Evolutionary conservation across 1,284 basidiomycete species (phyloP).

Genomic region (Leccinum huronense): DNA sequence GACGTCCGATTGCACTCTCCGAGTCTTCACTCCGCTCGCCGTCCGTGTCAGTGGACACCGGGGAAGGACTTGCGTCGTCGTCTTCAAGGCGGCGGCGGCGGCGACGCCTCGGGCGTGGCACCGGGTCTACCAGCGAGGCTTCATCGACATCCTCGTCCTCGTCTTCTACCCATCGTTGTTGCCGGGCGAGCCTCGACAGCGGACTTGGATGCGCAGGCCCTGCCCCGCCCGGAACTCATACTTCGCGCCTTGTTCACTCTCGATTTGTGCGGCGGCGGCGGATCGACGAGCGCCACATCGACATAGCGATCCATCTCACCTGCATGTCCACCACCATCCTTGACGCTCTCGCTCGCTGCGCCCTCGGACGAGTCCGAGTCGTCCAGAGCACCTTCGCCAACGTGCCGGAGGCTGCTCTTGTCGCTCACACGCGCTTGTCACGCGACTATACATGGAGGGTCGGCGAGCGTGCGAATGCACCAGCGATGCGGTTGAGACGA

Average conservation of each 20-base stretch:
- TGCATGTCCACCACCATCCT: slow-evolving; percentile 25
- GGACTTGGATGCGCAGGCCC: slow-evolving; percentile 56
- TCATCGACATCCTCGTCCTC: slow-evolving; percentile 19
- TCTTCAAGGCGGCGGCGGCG: slow-evolving; percentile 38
- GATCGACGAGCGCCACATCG: slow-evolving; percentile 5
- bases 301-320: slow-evolving; percentile 23
- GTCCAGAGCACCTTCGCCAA: slow-evolving; percentile 73
- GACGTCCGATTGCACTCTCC: slow-evolving; percentile 9
- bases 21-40: slow-evolving; percentile 39
- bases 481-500: slow-evolving; percentile 23
- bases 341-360: slow-evolving; percentile 35
- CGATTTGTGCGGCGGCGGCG: slow-evolving; percentile 1
- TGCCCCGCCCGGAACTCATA: slow-evolving; percentile 26
- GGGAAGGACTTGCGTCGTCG: slow-evolving; percentile 46
- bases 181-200: slow-evolving; percentile 54
- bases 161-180: slow-evolving; percentile 51
- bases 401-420: slow-evolving; percentile 48
- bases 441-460: slow-evolving; percentile 37
- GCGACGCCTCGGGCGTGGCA: slow-evolving; percentile 3
- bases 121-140: background rate
- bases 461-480: slow-evolving; percentile 35
- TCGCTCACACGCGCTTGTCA: slow-evolving; percentile 33
- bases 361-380: slow-evolving; percentile 66
- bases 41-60: slow-evolving; percentile 51
- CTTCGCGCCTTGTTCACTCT: slow-evolving; percentile 33